phyloP scores from a whole-genome alignment of 208 protist species.

The Leishmania mexicana region DNA sequence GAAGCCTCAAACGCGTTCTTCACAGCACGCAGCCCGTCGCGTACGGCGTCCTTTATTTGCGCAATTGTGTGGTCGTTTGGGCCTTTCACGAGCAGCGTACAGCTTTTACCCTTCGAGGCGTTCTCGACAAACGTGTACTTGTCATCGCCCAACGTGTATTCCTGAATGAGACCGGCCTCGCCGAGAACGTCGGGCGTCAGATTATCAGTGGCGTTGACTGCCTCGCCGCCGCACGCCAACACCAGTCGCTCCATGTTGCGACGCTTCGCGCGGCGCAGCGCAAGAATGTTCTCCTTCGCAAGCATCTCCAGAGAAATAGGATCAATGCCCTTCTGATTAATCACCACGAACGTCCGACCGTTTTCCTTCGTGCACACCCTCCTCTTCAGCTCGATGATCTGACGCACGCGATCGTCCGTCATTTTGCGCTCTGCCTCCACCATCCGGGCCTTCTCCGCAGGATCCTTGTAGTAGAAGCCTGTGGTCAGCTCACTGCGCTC shows the following conservation, averaged over 20 bases:
- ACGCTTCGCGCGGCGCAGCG: conserved; percentile 98
- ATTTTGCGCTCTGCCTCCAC: conserved; percentile 97
- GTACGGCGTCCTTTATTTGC: conserved; percentile 99
- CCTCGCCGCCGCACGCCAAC: conserved; percentile 97
- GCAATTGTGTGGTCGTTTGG: conserved; percentile 99
- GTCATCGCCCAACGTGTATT: conserved; percentile 98
- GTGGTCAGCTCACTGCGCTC: conserved; percentile 99
- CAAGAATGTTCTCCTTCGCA: conserved; percentile 98
- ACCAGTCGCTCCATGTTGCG: conserved; percentile 99
- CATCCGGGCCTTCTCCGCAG: conserved; percentile 97
- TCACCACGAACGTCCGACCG: conserved; percentile 98
- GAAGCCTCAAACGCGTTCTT: conserved; percentile 98
- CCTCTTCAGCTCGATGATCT: conserved; percentile 99
- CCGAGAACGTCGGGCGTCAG: conserved; percentile 95
- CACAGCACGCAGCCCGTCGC: conserved; percentile 99
- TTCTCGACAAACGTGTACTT: conserved; percentile 99
- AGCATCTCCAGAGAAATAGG: conserved; percentile 99
- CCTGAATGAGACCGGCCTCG: conserved; percentile 97
- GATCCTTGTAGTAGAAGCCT: conserved; percentile 98
- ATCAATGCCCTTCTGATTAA: conserved; percentile 99
- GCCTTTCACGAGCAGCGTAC: conserved; percentile 99
- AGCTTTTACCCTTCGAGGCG: conserved; percentile 95
- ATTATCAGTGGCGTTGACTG: conserved; percentile 99
- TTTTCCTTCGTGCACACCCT: conserved; percentile 94
- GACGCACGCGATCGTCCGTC: conserved; percentile 96